These are phyloP conservation scores for Penicillium sp. DNA, from an alignment of 2,329 filamentous ascomycete species.

Conservation along the genomic window DNA sequence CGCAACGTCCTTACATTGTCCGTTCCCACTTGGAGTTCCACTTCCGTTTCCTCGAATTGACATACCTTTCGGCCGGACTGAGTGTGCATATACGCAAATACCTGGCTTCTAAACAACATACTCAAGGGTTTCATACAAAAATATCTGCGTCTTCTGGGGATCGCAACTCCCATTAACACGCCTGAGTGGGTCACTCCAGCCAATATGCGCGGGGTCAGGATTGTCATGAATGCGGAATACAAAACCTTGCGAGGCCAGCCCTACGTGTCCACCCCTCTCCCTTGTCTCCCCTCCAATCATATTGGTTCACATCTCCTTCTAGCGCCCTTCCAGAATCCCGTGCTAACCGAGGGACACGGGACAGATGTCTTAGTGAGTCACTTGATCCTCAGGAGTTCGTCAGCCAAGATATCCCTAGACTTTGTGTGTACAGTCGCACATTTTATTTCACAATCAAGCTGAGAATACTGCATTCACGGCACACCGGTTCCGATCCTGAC, in stretches of 20 bases:
- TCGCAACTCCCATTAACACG: neutral
- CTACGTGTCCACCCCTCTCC: neutral
- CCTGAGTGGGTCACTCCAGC: constrained; percentile 6
- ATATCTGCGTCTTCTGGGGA: neutral
- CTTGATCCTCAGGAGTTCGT: constrained; percentile 4
- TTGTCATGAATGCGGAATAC: constrained; percentile 2
- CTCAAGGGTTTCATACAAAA: neutral
- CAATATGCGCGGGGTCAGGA: constrained; percentile 4
- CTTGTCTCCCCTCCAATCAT: constrained; percentile 10
- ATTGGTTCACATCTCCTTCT: constrained; percentile 15
- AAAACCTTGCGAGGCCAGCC: neutral
- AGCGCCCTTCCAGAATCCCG: constrained; percentile 28
- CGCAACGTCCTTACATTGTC: constrained; percentile 15
- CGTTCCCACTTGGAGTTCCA: neutral
- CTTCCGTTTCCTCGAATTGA: neutral
- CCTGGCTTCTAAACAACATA: neutral
- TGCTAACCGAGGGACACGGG: constrained; percentile 6
- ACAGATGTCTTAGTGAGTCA: neutral
- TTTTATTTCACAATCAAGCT: neutral
- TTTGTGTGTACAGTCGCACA: too few relatives aligned
- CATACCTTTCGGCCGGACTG: neutral
- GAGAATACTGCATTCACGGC: neutral
- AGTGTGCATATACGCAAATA: neutral
- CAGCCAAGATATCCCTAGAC: constrained; percentile 7
- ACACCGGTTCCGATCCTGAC: neutral